phyloP scores from a whole-genome alignment of 257 asterid genomes.

The Fraxinus pennsylvanica region DNA sequence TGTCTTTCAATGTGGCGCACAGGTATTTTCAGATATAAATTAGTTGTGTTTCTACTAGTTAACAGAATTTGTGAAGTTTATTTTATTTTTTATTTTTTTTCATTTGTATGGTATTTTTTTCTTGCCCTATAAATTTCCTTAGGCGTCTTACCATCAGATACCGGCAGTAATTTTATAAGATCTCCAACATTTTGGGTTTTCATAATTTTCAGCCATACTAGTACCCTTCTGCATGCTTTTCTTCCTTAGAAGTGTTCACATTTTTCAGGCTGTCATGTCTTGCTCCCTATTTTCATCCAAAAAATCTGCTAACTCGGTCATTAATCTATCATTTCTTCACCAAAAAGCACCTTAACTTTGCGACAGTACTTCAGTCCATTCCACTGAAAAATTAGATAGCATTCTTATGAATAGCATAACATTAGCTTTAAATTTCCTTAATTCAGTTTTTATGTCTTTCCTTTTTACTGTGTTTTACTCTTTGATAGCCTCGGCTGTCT shows the following conservation, averaged over 20 bases:
- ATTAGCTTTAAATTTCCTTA: too few species aligned
- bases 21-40: constrained; percentile 45
- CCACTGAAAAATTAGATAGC: too few species aligned
- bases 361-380: too few species aligned
- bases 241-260: background rate
- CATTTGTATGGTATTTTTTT: background rate
- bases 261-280: background rate
- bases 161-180: background rate
- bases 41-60: background rate
- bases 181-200: background rate
- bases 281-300: background rate
- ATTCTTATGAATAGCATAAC: too few species aligned
- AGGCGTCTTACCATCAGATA: background rate
- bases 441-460: too few species aligned
- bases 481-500: background rate
- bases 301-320: background rate
- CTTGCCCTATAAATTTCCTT: background rate
- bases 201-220: background rate
- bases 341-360: background rate
- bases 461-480: background rate
- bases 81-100: too few species aligned
- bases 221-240: background rate
- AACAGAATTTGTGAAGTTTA: background rate
- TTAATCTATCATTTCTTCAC: background rate
- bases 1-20: constrained; percentile 83